These are phyloP conservation scores for Yarrowia sp. DNA, from an alignment of 805 yeast genomes.

Conservation along the genomic window DNA sequence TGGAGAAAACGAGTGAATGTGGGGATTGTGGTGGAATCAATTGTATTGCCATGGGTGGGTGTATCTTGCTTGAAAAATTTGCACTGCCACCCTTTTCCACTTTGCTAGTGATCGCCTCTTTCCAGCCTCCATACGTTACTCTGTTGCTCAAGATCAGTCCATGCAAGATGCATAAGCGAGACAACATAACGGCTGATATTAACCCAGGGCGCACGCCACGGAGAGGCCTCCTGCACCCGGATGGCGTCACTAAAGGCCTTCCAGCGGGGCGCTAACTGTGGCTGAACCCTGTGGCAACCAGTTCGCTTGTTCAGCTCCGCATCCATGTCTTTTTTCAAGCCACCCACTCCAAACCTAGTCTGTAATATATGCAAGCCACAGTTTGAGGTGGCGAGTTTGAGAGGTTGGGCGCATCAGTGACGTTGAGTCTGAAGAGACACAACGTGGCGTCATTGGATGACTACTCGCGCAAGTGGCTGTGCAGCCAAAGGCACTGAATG, in stretches of 20 bases:
- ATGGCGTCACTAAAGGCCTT: neutral
- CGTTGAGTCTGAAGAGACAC: neutral
- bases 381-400: slow-evolving; percentile 20
- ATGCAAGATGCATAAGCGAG: slow-evolving; percentile 16
- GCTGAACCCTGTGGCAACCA: neutral
- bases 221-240: neutral
- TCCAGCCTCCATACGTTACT: neutral
- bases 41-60: too few relatives aligned
- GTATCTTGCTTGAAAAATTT: too few relatives aligned
- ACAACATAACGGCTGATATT: neutral
- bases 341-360: neutral
- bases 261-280: neutral
- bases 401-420: neutral
- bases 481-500: too few relatives aligned
- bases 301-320: neutral
- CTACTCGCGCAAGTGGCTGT: slow-evolving; percentile 7
- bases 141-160: neutral
- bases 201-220: neutral
- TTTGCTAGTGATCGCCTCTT: neutral
- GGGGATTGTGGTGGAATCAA: too few relatives aligned
- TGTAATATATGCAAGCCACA: slow-evolving; percentile 14
- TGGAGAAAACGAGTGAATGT: neutral
- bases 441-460: neutral
- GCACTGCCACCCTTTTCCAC: too few relatives aligned
- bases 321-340: neutral